Percentiles rank a stretch among this genome's conserved stretches.
phyloP scores from a whole-genome alignment of 805 yeast species.

The Cyberlindnera japonica region DNA sequence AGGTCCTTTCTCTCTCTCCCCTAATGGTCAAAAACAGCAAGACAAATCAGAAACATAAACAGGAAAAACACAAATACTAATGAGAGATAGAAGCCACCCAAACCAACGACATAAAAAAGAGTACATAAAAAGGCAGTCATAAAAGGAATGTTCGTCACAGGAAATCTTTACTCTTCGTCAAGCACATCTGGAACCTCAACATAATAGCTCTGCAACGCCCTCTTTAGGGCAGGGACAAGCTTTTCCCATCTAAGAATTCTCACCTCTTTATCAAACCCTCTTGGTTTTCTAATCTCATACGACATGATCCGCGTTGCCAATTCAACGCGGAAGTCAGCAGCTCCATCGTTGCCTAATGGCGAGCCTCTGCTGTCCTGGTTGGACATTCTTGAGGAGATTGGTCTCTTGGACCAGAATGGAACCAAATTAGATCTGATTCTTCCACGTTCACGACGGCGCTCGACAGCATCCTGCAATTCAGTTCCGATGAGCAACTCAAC shows the following conservation, averaged over 20 bases:
- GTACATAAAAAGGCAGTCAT: background rate
- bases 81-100: too few relatives aligned
- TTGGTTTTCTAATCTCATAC: conserved; percentile 57
- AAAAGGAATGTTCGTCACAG: background rate
- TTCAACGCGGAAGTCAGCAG: conserved; percentile 41
- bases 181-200: conserved; percentile 46
- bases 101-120: background rate
- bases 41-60: background rate
- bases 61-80: background rate
- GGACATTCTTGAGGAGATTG: conserved; percentile 42
- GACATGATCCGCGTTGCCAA: conserved; percentile 64
- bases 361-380: conserved; percentile 14
- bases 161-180: background rate
- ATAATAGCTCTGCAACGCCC: conserved; percentile 65
- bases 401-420: conserved; percentile 63
- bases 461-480: conserved; percentile 41
- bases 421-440: conserved; percentile 62
- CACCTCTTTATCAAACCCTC: conserved; percentile 68
- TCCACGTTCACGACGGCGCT: conserved; percentile 61
- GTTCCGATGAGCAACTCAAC: conserved; percentile 59
- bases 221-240: conserved; percentile 53
- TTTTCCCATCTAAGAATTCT: conserved; percentile 59
- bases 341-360: conserved; percentile 23
- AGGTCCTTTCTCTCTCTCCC: background rate
- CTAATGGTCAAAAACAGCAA: background rate